phyloP scores from a whole-genome alignment of 352 stramenopile genomes.

The Globisporangium rhizosaccharum region DNA sequence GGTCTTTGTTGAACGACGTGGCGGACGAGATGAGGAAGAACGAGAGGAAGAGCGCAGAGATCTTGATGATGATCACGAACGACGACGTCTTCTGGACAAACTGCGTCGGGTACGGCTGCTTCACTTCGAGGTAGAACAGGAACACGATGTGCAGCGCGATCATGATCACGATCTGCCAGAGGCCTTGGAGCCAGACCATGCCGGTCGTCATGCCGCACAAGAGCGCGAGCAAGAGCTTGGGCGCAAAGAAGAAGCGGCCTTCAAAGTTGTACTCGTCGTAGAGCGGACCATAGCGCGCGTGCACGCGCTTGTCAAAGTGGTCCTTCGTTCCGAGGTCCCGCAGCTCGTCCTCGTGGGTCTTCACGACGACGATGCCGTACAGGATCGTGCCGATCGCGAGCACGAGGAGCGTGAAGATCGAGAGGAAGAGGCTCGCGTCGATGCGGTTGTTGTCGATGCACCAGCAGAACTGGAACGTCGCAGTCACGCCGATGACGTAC shows the following conservation, averaged over 20 bases:
- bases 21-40: conserved; percentile 76
- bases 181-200: conserved; percentile 66
- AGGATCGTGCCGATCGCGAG: conserved; percentile 72
- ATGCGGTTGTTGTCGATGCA: conserved; percentile 56
- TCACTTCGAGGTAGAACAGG: conserved; percentile 78
- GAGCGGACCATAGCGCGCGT: conserved; percentile 69
- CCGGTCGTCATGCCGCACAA: conserved; percentile 76
- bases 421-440: conserved; percentile 56
- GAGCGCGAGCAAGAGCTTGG: conserved; percentile 73
- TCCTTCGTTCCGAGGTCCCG: conserved; percentile 76
- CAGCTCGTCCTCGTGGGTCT: conserved; percentile 75
- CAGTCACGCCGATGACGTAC: conserved; percentile 78
- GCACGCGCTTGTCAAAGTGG: conserved; percentile 83
- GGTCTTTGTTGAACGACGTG: conserved; percentile 56
- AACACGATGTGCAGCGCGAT: conserved; percentile 76
- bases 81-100: conserved; percentile 85
- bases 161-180: conserved; percentile 74
- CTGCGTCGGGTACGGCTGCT: conserved; percentile 71
- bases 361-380: conserved; percentile 68
- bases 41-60: conserved; percentile 75
- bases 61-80: conserved; percentile 89
- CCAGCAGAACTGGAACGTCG: conserved; percentile 84
- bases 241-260: conserved; percentile 82
- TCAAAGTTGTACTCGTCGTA: conserved; percentile 89
- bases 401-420: conserved; percentile 64